Conservation (phyloP, 1,284 basidiomycete genomes). For the Apiotrichum sp. region DNA sequence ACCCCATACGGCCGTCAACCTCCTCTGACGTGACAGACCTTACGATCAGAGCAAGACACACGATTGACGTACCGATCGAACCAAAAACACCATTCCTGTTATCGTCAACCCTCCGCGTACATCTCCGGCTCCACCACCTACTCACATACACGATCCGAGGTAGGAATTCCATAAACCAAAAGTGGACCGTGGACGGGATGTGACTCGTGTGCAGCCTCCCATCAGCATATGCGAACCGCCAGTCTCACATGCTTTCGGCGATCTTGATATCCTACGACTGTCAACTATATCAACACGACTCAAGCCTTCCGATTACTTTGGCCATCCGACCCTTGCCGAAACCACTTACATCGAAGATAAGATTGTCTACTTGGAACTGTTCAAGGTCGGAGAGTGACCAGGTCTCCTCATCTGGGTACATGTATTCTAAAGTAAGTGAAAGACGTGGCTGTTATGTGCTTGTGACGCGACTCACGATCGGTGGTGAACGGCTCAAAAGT, state of each 20-base stretch:
- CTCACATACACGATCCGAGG: constrained; percentile 13
- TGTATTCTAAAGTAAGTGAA: constrained; percentile 12
- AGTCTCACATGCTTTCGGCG: constrained; percentile 15
- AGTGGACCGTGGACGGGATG: constrained; percentile 6
- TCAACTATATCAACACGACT: neutral
- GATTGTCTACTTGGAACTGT: constrained; percentile 17
- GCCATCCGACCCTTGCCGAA: too few species aligned
- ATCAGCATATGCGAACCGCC: neutral
- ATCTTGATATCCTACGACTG: constrained; percentile 15
- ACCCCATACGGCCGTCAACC: constrained; percentile 10
- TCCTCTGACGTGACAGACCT: constrained; percentile 12
- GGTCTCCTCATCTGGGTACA: constrained; percentile 12
- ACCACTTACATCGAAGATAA: constrained; percentile 12
- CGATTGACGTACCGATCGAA: constrained; percentile 14
- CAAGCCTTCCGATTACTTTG: neutral
- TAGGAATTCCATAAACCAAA: constrained; percentile 15
- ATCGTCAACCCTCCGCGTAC: neutral
- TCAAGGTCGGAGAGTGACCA: constrained; percentile 12
- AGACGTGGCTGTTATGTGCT: too few species aligned
- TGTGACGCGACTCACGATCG: neutral
- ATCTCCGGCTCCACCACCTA: neutral
- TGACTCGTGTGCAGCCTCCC: constrained; percentile 10
- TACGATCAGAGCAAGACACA: neutral
- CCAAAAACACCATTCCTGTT: constrained; percentile 22
- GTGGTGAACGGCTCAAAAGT: constrained; percentile 3